These are phyloP conservation scores for Clitoria ternatea DNA, from an alignment of 306 rosid species.

Conservation along the genomic window DNA sequence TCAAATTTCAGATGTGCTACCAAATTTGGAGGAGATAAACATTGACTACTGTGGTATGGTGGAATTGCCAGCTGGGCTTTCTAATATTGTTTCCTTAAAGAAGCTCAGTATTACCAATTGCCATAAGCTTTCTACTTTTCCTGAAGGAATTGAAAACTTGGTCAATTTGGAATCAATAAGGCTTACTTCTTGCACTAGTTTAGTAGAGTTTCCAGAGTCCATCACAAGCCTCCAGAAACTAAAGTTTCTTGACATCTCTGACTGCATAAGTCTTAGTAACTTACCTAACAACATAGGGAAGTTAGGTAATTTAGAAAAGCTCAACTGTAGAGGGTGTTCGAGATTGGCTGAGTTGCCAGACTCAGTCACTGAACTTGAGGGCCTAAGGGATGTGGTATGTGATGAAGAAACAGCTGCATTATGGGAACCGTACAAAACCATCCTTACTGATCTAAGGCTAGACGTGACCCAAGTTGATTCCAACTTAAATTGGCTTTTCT, in stretches of 20 bases:
- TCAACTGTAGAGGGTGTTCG: slow-evolving; percentile 34
- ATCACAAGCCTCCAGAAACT: slow-evolving; percentile 25
- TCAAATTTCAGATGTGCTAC: slow-evolving; percentile 33
- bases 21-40: slow-evolving; percentile 50
- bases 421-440: slow-evolving; percentile 23
- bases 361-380: slow-evolving; percentile 34
- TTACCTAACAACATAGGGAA: slow-evolving; percentile 52
- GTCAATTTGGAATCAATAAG: slow-evolving; percentile 47
- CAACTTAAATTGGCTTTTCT: slow-evolving; percentile 43
- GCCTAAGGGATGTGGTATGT: slow-evolving; percentile 43
- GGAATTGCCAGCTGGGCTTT: slow-evolving; percentile 40
- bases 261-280: slow-evolving; percentile 39
- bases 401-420: slow-evolving; percentile 39
- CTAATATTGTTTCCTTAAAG: slow-evolving; percentile 32
- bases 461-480: slow-evolving; percentile 29
- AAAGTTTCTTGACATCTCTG: slow-evolving; percentile 51
- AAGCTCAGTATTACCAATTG: slow-evolving; percentile 58
- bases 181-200: slow-evolving; percentile 48
- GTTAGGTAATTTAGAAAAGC: slow-evolving; percentile 28
- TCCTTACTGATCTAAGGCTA: neutral
- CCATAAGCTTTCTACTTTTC: slow-evolving; percentile 45
- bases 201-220: slow-evolving; percentile 44
- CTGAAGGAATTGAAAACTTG: slow-evolving; percentile 40
- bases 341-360: slow-evolving; percentile 37
- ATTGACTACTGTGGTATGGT: slow-evolving; percentile 55